phyloP scores from a whole-genome alignment of 352 stramenopile species.

The Pythium myriotylum region DNA sequence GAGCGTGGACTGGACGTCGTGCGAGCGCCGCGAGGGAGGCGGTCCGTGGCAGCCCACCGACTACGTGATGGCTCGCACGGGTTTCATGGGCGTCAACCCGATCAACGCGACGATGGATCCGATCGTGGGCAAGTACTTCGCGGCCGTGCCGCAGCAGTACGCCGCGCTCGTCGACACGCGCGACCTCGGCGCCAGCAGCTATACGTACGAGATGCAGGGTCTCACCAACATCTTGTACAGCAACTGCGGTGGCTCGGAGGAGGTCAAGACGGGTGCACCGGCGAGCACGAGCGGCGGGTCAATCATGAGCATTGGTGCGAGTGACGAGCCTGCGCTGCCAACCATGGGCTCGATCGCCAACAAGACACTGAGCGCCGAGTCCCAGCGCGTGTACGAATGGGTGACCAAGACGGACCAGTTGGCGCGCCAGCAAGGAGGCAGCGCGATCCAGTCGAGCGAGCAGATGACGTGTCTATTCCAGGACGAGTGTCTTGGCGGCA shows the following conservation, averaged over 20 bases:
- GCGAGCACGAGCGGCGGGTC: neutral
- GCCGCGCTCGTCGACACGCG: too few relatives aligned
- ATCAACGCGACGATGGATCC: conserved; percentile 16
- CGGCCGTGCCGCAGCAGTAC: conserved; percentile 9
- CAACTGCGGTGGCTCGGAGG: conserved; percentile 19
- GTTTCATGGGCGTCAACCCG: conserved; percentile 35
- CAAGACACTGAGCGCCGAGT: too few relatives aligned
- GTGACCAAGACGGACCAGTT: conserved; percentile 2
- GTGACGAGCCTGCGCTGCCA: neutral
- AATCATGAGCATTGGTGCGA: neutral
- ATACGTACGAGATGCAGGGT: conserved; percentile 32
- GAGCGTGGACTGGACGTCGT: too few relatives aligned
- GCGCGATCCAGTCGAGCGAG: conserved; percentile 9
- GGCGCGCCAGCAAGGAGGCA: neutral
- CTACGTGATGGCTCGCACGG: too few relatives aligned
- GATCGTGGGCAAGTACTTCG: conserved; percentile 16
- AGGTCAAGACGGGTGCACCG: neutral
- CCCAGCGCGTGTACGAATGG: neutral
- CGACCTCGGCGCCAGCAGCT: conserved; percentile 27
- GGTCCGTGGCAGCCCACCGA: too few relatives aligned
- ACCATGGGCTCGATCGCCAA: too few relatives aligned
- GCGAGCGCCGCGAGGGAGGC: too few relatives aligned
- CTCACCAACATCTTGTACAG: conserved; percentile 20
- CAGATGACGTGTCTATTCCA: conserved; percentile 31
- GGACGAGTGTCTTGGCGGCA: conserved; percentile 27